These are phyloP conservation scores for Ulota crispa DNA, from an alignment of 225 moss, liverwort and hornwort genomes.

Conservation along the genomic window DNA sequence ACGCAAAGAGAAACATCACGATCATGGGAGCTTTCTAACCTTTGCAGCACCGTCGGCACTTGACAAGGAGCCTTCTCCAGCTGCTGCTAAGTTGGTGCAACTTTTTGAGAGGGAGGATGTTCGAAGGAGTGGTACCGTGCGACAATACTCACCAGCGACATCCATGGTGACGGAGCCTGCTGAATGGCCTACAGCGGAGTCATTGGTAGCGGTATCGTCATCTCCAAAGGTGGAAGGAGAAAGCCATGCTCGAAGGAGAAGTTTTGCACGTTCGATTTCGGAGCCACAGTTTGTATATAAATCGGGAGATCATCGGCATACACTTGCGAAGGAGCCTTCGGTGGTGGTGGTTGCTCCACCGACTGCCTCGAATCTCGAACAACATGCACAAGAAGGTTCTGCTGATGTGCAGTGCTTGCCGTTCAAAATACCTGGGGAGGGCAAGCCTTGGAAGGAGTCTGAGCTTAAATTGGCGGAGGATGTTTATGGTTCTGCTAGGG, in stretches of 20 bases:
- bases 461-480: slow-evolving; percentile 21
- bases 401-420: slow-evolving; percentile 13
- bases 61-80: neutral
- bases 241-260: neutral
- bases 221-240: neutral
- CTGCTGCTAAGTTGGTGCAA: neutral
- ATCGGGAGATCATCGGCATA: neutral
- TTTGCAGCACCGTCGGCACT: neutral
- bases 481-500: neutral
- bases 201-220: neutral
- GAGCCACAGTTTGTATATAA: neutral
- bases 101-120: neutral
- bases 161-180: neutral
- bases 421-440: slow-evolving; percentile 6
- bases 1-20: slow-evolving; percentile 4
- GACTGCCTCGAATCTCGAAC: neutral
- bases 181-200: neutral
- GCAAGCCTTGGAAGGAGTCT: slow-evolving; percentile 20
- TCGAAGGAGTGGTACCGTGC: neutral
- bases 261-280: neutral
- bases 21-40: slow-evolving; percentile 8
- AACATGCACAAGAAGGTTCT: neutral
- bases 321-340: neutral
- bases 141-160: neutral
- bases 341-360: neutral